Base-by-base conservation (phyloP, 176 grass and related monocot genomes). In the Avena insularis region DNA sequence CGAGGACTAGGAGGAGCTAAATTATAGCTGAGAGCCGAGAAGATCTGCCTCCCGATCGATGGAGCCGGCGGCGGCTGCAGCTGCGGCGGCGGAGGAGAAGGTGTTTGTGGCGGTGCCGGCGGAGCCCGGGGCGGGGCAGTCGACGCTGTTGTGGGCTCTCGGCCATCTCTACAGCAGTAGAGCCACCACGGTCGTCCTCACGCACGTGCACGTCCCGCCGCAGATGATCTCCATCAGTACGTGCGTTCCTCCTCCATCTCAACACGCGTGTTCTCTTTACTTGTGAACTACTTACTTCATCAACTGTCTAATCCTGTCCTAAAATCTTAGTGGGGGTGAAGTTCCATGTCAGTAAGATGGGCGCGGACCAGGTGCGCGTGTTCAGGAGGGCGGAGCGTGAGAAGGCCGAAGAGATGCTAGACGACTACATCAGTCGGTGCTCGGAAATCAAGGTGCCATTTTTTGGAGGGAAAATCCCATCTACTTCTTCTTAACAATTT, bases 151-250 rank as follows among this genome's bases (percentile, higher is more conserved):
- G 19, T 98, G 91, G 95, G 93, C 75, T 65, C 70, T 98, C 53
- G 17, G 68, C 35, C 17, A 84, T 59, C 78, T 88, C 77, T 20
- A 71, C n/a, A 23, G 81, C 81, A 9, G 67, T 35, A 80, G 71
- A 40, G 25, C 61, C 63, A 77, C 75, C 29, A 95, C 59, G 67
- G 8, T 98, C 17, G 79, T 98, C 65, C 53, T 98, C 86, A 58
- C 84, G 58, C 95, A 98, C 62, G 89, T 95, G 48, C 91, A 98
- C 33, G 88, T 87, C 25, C 91, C 91, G 2, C 33, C 88, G 17
- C 80, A 95, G 82, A 88, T 83, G 86, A 95, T 98, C 60, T 91
- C 93, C 53, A 86, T 93, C 72, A 93, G 95, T 98, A 95, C 55
- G 93, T 31, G 29, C 29, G 29, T 31, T 31, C 29, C 29, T 79